Base-by-base conservation (phyloP, 805 yeast genomes). In the Suhomyces tanzawaensis region DNA sequence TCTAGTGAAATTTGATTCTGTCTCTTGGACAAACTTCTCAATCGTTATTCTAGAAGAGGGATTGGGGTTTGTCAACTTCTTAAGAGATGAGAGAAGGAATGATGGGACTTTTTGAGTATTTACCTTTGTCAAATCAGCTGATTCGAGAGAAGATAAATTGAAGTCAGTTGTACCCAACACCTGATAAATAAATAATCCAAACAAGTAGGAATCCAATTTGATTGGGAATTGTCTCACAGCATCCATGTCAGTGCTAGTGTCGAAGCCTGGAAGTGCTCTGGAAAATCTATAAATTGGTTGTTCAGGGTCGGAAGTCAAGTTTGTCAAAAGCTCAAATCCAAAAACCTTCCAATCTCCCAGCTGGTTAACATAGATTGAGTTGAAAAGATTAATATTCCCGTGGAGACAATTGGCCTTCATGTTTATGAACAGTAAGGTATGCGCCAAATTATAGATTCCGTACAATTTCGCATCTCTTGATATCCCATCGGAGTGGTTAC, bases 321-420 rank as follows among this genome's bases (percentile, higher is more conserved):
- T 74, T 2, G 82, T 71, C 24, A 79, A 60, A 1, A 82, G 58
- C 58, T 90, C 97, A 51, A 89, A 79, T 1, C 96, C 95, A 41
- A 85, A 84, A 19, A 90, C 55, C 42, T 79, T 82, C 91, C 95
- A 87, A 52, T 85, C 95, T 11, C 96, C 95, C 21, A 70, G 74
- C 9, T 38, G 35, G 38, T 76, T 82, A 12, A 86, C 79, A 55
- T 66, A 89, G 1, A 90, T 72, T 1, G 85, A 75, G 28, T 74
- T 67, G 14, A 63, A 47, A 8, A 55, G 33, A 41, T 75, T 70
- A 9, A 87, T 46, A 42, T 79, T 78, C 4, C 89, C 91, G 52
- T 85, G 83, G 4, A 83, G 64, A 18, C 82, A 76, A 4, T 67
- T 53, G 24, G 77, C 77, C 41, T 77, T 84, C 18, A 60, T 66